Evolutionary conservation across 1,284 basidiomycete genomes (phyloP).

Genomic region (Schizophyllum commune): DNA sequence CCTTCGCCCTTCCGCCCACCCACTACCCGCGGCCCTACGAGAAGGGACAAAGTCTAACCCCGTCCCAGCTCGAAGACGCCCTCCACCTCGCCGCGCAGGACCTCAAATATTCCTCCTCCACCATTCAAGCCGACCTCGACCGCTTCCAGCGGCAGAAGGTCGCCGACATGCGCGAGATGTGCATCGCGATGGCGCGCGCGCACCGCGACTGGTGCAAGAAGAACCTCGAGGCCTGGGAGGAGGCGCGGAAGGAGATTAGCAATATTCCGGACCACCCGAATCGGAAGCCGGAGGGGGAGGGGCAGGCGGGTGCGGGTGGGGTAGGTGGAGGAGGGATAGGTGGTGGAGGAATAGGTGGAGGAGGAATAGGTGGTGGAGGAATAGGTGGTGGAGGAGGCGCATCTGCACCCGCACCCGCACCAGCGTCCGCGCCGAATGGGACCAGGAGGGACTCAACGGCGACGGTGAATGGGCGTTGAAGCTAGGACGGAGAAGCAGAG

Average conservation of each 20-base stretch:
- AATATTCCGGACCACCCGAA: constrained; percentile 89
- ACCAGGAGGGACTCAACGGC: constrained; percentile 55
- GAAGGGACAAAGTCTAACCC: not conserved
- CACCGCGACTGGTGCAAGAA: constrained; percentile 96
- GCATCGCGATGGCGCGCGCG: constrained; percentile 81
- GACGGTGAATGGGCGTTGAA: constrained; percentile 39
- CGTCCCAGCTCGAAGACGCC: constrained; percentile 78
- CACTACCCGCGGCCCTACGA: too few relatives aligned
- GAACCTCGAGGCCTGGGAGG: constrained; percentile 97
- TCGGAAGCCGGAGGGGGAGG: constrained; percentile 29
- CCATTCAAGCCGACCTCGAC: constrained; percentile 96
- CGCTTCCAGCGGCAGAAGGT: constrained; percentile 99
- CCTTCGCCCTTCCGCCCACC: too few relatives aligned
- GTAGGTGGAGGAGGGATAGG: too few relatives aligned
- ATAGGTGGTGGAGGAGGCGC: too few relatives aligned
- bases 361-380: too few relatives aligned
- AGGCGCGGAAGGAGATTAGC: constrained; percentile 85
- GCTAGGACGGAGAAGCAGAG: not conserved
- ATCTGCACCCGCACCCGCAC: constrained; percentile 21
- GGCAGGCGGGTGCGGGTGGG: too few relatives aligned
- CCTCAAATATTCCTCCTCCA: constrained; percentile 90
- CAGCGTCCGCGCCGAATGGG: constrained; percentile 14
- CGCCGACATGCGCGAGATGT: constrained; percentile 88
- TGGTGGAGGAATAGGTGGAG: too few relatives aligned
- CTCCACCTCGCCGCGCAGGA: constrained; percentile 86